Conservation (phyloP, 176 grass and related monocot genomes). For the Panicum miliaceum region DNA sequence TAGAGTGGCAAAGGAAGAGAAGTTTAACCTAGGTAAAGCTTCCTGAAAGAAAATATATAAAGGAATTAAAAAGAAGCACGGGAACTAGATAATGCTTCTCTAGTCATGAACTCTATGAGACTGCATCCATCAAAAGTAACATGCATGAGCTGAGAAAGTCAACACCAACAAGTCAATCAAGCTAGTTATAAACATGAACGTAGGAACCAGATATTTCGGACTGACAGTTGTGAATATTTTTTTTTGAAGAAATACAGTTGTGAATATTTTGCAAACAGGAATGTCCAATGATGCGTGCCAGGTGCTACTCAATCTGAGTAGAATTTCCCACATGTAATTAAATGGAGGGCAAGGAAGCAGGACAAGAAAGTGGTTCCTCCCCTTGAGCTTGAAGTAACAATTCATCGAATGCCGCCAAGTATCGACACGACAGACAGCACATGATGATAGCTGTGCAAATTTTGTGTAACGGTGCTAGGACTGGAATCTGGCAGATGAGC, state of each 20-base stretch:
- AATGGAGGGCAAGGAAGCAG: neutral
- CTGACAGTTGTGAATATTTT: no score
- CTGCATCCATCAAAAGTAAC: neutral
- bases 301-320: no score
- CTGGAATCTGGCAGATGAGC: neutral
- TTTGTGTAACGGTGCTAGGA: neutral
- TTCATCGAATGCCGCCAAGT: neutral
- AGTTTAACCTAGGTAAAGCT: neutral
- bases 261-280: no score
- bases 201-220: no score
- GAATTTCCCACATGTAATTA: neutral
- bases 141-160: neutral
- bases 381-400: neutral
- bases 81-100: neutral
- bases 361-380: neutral
- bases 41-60: constrained; percentile 12
- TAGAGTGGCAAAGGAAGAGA: neutral
- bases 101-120: neutral
- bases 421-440: no score
- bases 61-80: neutral
- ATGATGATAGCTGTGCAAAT: neutral
- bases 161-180: neutral
- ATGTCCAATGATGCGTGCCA: no score
- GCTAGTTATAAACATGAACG: no score
- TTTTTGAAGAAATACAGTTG: no score